phyloP scores from a whole-genome alignment of 495 filamentous ascomycete species.

The Evansstolkia leycettana region DNA sequence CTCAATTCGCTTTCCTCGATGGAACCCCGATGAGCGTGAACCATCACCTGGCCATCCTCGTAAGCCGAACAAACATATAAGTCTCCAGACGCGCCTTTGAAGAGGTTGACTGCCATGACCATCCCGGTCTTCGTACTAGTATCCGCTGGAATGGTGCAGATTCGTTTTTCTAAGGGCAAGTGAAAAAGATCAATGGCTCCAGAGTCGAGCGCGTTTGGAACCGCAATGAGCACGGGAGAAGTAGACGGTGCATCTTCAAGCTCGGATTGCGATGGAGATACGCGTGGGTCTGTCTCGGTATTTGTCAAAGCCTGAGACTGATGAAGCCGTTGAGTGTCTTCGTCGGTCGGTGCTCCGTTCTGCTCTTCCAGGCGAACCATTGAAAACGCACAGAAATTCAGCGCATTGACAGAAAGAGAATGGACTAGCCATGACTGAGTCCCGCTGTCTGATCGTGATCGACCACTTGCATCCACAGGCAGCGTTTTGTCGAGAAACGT shows the following conservation, averaged over 20 bases:
- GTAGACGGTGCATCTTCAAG: background rate
- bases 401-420: conserved; percentile 73
- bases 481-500: conserved; percentile 49
- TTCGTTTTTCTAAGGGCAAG: conserved; percentile 58
- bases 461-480: conserved; percentile 47
- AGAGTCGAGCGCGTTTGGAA: conserved; percentile 65
- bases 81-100: conserved; percentile 20
- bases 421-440: conserved; percentile 76
- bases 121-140: conserved; percentile 59
- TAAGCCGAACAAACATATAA: conserved; percentile 60
- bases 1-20: conserved; percentile 7
- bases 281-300: background rate
- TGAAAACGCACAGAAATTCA: conserved; percentile 92
- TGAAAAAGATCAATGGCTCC: conserved; percentile 80
- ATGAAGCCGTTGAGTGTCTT: background rate
- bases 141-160: conserved; percentile 51
- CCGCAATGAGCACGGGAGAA: conserved; percentile 47
- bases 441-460: conserved; percentile 5
- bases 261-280: background rate
- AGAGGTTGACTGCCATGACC: conserved; percentile 73
- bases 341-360: background rate
- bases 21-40: conserved; percentile 30
- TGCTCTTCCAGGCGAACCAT: conserved; percentile 20
- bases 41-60: conserved; percentile 68
- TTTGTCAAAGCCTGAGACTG: too few species aligned